Evolutionary conservation across 257 asterid genomes (phyloP), one percentile per base, ranked within the genome.

Genomic region (Datura wrightii): DNA sequence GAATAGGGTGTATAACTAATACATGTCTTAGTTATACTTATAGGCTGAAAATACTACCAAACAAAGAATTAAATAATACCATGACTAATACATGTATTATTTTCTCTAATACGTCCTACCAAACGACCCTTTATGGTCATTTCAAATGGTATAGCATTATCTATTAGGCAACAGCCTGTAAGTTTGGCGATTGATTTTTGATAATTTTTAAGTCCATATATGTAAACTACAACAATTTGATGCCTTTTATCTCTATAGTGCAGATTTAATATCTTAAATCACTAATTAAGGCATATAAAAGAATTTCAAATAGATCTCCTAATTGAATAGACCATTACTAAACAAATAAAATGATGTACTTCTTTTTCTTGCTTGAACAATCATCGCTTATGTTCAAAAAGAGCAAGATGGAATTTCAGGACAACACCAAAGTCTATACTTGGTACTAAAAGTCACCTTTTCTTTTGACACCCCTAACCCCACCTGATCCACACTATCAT

Each of bases 121-220:
- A n/a, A n/a, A n/a, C n/a, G n/a, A n/a, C n/a, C n/a, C n/a, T n/a
- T n/a, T n/a, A n/a, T n/a, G 48, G 63, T 7, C 62, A 31, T 78
- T 71, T 31, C 34, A 52, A 78, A 50, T 31, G 63, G 46, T 52
- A 8, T 31, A 78, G 46, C 63, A 52, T 78, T 52, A 52, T 78
- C 82, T 76, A 6, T 76, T 76, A 50, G 82, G 39, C 62, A 50
- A 31, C 18, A 76, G 46, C 59, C 82, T 52, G 11, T 78, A 31
- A 44, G 31, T 78, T 52, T 31, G 62, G n/a, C 4, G 8, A 50
- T 15, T 9, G 50, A 76, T 18, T 76, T 76, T 36, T 76, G 18
- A 76, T 50, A 8, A 48, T 76, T 24, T 11, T 62, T 50, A 48
- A 74, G 81, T 24, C 46, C 44, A 11, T 72, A 76, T 67, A 67